These are phyloP conservation scores for Solanum neorickii DNA, from an alignment of 257 asterid species.

Conservation along the genomic window DNA sequence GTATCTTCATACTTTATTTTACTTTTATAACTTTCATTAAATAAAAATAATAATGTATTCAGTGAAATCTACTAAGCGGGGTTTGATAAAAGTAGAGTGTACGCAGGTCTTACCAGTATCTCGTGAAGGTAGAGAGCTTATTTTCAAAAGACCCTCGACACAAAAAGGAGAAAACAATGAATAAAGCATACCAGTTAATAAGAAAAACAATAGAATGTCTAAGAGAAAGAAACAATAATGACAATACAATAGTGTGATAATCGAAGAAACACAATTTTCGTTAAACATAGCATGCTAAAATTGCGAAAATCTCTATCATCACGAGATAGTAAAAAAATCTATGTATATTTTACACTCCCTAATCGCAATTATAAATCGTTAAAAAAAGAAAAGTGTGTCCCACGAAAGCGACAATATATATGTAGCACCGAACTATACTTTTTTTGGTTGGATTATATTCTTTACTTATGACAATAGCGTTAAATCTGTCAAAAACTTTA, in stretches of 20 bases:
- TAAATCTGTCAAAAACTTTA: not conserved
- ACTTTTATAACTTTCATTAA: not conserved
- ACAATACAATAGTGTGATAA: not conserved
- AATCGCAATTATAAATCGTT: too few relatives aligned
- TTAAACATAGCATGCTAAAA: not conserved
- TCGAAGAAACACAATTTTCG: too few relatives aligned
- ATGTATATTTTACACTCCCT: accelerated
- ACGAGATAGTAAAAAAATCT: too few relatives aligned
- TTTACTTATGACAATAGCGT: slow-evolving; percentile 7
- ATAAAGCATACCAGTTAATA: not conserved
- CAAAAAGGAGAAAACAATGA: not conserved
- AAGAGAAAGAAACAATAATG: too few relatives aligned
- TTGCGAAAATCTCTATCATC: accelerated
- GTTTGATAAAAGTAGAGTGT: not conserved
- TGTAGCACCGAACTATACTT: not conserved
- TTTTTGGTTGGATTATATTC: slow-evolving; percentile 15
- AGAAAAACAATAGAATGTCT: not conserved
- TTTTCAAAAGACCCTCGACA: too few relatives aligned
- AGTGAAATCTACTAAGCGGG: accelerated
- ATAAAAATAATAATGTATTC: not conserved
- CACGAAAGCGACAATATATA: accelerated
- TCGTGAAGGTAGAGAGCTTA: accelerated
- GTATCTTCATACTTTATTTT: not conserved
- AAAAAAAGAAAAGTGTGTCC: not conserved
- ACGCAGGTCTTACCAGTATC: accelerated